Evolutionary conservation across 441 rosid species (phyloP).

Genomic region (Gossypium laxum): DNA sequence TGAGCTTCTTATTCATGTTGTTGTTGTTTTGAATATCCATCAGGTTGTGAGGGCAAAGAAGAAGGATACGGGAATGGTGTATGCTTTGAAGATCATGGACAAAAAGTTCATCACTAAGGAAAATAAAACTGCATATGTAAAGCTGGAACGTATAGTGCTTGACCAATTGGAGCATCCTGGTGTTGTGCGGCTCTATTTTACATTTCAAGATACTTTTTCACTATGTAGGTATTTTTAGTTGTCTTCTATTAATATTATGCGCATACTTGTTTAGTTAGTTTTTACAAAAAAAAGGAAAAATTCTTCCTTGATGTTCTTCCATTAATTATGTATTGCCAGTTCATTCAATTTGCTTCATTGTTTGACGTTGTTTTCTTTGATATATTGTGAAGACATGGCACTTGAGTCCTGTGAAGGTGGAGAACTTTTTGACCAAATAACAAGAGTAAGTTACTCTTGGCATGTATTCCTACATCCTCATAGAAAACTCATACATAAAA

Average conservation of each 20-base stretch:
- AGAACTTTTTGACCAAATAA: slow-evolving; percentile 90
- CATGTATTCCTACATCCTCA: slow-evolving; percentile 9
- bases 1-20: slow-evolving; percentile 5
- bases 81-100: slow-evolving; percentile 97
- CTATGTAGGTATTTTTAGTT: slow-evolving; percentile 41
- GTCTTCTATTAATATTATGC: slow-evolving; percentile 1
- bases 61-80: slow-evolving; percentile 77
- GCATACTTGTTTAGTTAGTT: neutral
- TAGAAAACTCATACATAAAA: neutral
- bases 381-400: slow-evolving; percentile 72
- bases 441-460: slow-evolving; percentile 56
- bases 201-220: slow-evolving; percentile 57
- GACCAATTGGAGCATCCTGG: slow-evolving; percentile 70
- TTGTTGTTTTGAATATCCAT: slow-evolving; percentile 17
- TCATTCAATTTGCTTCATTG: slow-evolving; percentile 14
- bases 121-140: slow-evolving; percentile 94
- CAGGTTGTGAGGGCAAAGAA: slow-evolving; percentile 96
- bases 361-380: slow-evolving; percentile 16
- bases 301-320: neutral
- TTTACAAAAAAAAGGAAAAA: neutral
- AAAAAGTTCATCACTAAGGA: slow-evolving; percentile 96
- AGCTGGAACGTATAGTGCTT: slow-evolving; percentile 72
- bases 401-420: slow-evolving; percentile 99
- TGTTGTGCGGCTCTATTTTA: slow-evolving; percentile 50
- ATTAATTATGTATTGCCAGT: slow-evolving; percentile 11